Evolutionary conservation across 176 grass and related monocot species (phyloP), one percentile per base, ranked within the genome.

Genomic region (Avena sativa): DNA sequence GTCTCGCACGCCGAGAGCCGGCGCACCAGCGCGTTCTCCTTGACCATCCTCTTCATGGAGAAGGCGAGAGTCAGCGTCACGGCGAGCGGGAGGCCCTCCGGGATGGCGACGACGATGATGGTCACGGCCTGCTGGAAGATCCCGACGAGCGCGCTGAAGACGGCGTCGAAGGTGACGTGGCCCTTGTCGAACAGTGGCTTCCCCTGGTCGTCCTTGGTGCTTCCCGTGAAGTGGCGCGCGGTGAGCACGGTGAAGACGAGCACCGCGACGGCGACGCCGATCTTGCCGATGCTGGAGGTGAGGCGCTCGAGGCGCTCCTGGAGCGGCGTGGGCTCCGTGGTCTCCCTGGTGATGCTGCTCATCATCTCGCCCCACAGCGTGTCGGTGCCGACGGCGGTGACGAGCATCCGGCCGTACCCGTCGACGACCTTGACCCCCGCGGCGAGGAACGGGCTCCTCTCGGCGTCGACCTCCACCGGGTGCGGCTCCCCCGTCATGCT

Each of bases 1-100:
- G 96, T 98, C 90, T 98, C 96, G 87, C 95, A 98, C 6, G 93
- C 96, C 3, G 96, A 93, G 12, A 98, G 93, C 32, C 77, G 78
- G 12, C 95, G 91, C 16, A 98, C 96, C 74, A 95, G 81, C 11
- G 96, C 96, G 59, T 95, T 83, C 61, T 98, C 96, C 88, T 79
- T 92, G 46, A 98, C 94, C 96, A 98, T 98, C 76, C 96, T 46
- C 67, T 93, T 98, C 96, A 98, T 98, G 30, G 96, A 98, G 83
- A 95, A 98, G 0, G 96, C 96, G 2, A 98, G 88, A 16, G 93
- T 98, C 0, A 98, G 91, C 11, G 93, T 98, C 1, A 98, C 95
- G 0, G 95, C 95, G 26, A 98, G 84, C 44, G 95, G 95, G 28
- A 98, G 83, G 1, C 95, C 95, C 61, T 98, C 95, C 0, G 95